Base-by-base conservation (phyloP, 1,284 basidiomycete genomes). In the Fereydounia khargensis region DNA sequence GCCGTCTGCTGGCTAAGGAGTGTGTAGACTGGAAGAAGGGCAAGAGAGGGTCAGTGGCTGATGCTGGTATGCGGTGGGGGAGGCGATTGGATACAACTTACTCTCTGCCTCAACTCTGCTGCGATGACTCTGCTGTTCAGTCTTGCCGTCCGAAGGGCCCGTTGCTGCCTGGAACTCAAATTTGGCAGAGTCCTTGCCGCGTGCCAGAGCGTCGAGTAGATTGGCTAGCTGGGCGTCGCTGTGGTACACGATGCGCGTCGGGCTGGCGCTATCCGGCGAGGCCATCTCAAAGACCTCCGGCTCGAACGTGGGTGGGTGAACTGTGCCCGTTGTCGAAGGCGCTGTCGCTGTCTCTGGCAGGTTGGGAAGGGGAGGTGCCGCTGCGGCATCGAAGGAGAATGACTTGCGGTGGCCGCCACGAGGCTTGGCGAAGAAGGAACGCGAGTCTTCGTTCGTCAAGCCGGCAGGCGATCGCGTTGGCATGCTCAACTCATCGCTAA, bases 171-270 rank as follows among this genome's bases (percentile, higher is more conserved):
- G 49, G 35, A 68, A 62, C 23, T 63, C 60, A 27, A 70, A 70
- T 33, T 70, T 70, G 42, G 66, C 68, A 31, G 52, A 56, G 27
- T 62, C 58, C 25, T 68, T 60, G 17, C 58, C 63, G 19, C 45
- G 39, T 1, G 59, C 60, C 9, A 70, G 38, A 2, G 53, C 41
- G 36, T 68, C 58, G 21, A 70, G 57, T 1, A 70, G 47, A 14
- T 44, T 44, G 2, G 67, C 68, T 11, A 70, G 46, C 32, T 70
- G 66, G 11, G 64, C 60, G 41, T 70, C 68, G 24, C 49, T 59
- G 34, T 68, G 65, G 42, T 70, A 70, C 11, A 70, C 60, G 44
- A 70, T 68, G 3, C 64, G 42, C 6, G 67, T 70, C 0, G 58
- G 51, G 22, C 46, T 27, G 18, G 21, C 16, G 6, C 10, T 16